Percentiles rank a stretch among this genome's conserved stretches.
These are phyloP conservation scores for Ruellia speciosa DNA, from an alignment of 305 asterid genomes.

Conservation along the genomic window DNA sequence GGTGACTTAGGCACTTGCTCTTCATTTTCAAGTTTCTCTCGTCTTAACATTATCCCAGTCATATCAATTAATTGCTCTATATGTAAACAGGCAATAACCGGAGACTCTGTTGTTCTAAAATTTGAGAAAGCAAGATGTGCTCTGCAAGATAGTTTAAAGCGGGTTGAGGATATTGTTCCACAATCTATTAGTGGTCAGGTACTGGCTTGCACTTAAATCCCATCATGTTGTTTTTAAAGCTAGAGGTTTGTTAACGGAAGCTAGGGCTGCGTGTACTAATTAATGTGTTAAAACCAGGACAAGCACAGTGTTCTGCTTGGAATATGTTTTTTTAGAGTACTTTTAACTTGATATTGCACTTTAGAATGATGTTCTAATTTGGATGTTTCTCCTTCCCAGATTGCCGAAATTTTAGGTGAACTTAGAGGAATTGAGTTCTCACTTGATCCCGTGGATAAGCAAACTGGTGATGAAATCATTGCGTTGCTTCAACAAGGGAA, in stretches of 20 bases:
- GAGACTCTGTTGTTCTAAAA: slow-evolving; percentile 81
- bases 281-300: too few species aligned
- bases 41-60: neutral
- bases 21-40: neutral
- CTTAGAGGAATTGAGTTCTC: slow-evolving; percentile 69
- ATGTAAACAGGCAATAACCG: slow-evolving; percentile 76
- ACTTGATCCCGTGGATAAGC: slow-evolving; percentile 78
- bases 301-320: too few species aligned
- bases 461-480: slow-evolving; percentile 81
- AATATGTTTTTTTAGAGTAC: too few species aligned
- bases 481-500: slow-evolving; percentile 86
- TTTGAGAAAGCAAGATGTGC: slow-evolving; percentile 92
- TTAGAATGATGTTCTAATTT: too few species aligned
- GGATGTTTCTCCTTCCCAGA: slow-evolving; percentile 34
- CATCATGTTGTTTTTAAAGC: slow-evolving; percentile 12
- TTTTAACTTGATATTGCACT: too few species aligned
- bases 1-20: too few species aligned
- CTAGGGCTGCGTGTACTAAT: too few species aligned
- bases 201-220: slow-evolving; percentile 11
- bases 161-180: slow-evolving; percentile 94
- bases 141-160: slow-evolving; percentile 73
- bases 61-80: slow-evolving; percentile 5
- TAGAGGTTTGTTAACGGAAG: too few species aligned
- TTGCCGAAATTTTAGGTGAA: slow-evolving; percentile 62
- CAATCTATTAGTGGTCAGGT: slow-evolving; percentile 87